Evolutionary conservation across 2,329 filamentous ascomycete genomes (phyloP), one percentile per base, ranked within the genome.

Genomic region (Anthostomella pinea): DNA sequence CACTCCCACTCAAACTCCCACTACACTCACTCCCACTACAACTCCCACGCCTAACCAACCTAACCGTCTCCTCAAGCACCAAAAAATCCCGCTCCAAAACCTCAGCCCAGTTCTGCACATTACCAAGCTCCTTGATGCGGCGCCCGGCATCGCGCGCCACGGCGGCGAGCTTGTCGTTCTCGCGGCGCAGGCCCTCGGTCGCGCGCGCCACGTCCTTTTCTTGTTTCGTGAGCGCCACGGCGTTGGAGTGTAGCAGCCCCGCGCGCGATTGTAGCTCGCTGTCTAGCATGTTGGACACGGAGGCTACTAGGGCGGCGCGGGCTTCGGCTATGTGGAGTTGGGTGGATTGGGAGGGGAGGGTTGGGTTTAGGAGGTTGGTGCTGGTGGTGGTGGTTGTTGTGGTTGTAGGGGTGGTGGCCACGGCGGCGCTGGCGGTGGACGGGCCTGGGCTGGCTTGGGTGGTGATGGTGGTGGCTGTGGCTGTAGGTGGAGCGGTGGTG

Each of bases 81-180:
- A 82, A 46, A 46, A 85, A 80, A 48, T 82, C 77, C 41, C 78
- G 62, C 69, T 83, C 86, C 54, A 91, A 69, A 64, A 89, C 79
- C 72, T 93, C 87, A 15, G 86, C 85, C 86, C 86, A 93, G 60
- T 90, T 90, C 70, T 91, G 85, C 56, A 91, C 77, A 57, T 89
- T 82, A 16, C 86, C 48, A 43, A 89, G 69, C 69, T 89, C 85
- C 66, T 89, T 90, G 41, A 91, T 67, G 54, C 73, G 73, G 47
- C 73, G 72, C 29, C 77, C 75, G 22, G 81, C 81, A 39, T 72
- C 73, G 48, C 76, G 75, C 5, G 80, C 79, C 50, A 87, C 69
- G 48, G 74, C 74, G 48, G 77, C 74, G 55, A 87, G 73, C 60
- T 77, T 75, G 43, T 81, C 78, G 33, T 75, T 81, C 58, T 88